These are phyloP conservation scores for Pseudofabraea citricarpa DNA, from an alignment of 2,329 filamentous ascomycete genomes.

Conservation along the genomic window DNA sequence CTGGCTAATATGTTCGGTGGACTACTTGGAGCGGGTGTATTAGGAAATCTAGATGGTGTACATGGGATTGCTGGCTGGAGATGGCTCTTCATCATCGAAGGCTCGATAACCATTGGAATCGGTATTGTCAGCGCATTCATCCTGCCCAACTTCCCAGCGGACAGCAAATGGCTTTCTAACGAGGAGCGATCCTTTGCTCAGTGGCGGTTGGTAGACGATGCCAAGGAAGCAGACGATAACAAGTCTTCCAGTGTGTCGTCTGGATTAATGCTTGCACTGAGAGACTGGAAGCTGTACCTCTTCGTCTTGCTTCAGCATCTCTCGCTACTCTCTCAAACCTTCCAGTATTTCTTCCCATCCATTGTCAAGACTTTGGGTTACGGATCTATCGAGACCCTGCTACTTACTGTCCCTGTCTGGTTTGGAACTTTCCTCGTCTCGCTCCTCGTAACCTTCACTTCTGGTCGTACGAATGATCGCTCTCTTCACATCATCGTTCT, in stretches of 20 bases:
- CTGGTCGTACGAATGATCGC: slow-evolving; percentile 48
- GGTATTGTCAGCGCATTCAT: slow-evolving; percentile 20
- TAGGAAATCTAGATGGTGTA: slow-evolving; percentile 39
- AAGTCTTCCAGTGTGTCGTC: slow-evolving; percentile 34
- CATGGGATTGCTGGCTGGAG: slow-evolving; percentile 45
- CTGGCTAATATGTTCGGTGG: slow-evolving; percentile 46
- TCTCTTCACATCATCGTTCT: slow-evolving; percentile 50
- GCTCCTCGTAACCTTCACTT: slow-evolving; percentile 48
- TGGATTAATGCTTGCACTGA: slow-evolving; percentile 43
- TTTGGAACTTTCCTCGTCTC: slow-evolving; percentile 49
- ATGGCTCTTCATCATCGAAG: slow-evolving; percentile 47
- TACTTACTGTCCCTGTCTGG: slow-evolving; percentile 56
- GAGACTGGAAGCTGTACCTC: slow-evolving; percentile 43
- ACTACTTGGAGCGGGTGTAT: slow-evolving; percentile 43
- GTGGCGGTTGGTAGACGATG: slow-evolving; percentile 45
- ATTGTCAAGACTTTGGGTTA: slow-evolving; percentile 59
- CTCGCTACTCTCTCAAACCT: slow-evolving; percentile 48
- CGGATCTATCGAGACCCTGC: slow-evolving; percentile 45
- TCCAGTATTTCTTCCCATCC: slow-evolving; percentile 62
- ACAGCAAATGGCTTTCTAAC: slow-evolving; percentile 44
- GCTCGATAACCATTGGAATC: slow-evolving; percentile 36
- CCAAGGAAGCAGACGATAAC: slow-evolving; percentile 39
- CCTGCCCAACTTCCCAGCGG: slow-evolving; percentile 49
- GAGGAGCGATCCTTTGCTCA: slow-evolving; percentile 49
- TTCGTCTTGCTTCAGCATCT: slow-evolving; percentile 50